phyloP scores from a whole-genome alignment of 148 eudicot genomes.

The Beta vulgaris region DNA sequence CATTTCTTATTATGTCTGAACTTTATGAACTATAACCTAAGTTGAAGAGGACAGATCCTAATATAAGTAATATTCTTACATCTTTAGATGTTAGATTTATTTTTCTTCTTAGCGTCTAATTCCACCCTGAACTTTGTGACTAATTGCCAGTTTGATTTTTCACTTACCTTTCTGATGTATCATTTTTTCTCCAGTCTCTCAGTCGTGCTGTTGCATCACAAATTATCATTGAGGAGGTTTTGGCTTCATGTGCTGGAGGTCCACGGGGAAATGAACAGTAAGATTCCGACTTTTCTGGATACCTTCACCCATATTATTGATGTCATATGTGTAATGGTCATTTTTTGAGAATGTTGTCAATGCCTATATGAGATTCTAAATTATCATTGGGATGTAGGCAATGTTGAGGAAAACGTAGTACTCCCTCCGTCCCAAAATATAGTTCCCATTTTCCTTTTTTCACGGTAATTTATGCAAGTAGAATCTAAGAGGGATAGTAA shows the following conservation, averaged over 20 bases:
- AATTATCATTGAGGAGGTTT: constrained; percentile 72
- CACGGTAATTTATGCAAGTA: too few relatives aligned
- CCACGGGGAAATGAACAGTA: constrained; percentile 98
- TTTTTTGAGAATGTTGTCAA: neutral
- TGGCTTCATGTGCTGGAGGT: constrained; percentile 81
- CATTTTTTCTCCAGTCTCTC: constrained; percentile 50
- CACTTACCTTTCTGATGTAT: neutral
- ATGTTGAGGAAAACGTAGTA: neutral
- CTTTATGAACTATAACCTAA: too few relatives aligned
- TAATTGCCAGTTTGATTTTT: constrained; percentile 5
- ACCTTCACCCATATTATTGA: neutral
- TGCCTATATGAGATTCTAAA: neutral
- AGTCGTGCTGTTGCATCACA: constrained; percentile 66
- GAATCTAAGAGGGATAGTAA: too few relatives aligned
- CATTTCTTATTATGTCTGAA: too few relatives aligned
- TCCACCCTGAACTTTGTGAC: neutral
- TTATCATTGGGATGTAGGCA: neutral
- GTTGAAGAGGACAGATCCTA: too few relatives aligned
- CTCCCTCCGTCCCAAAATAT: too few relatives aligned
- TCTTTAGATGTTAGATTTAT: neutral
- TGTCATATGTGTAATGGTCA: neutral
- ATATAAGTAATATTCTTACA: too few relatives aligned
- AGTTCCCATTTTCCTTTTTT: too few relatives aligned
- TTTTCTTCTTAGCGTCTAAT: neutral
- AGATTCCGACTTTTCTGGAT: constrained; percentile 18